A percentile compares a stretch with the other conserved stretches of the same genome.
phyloP scores from a whole-genome alignment of 148 eudicot species.

The Cornus suecica region DNA sequence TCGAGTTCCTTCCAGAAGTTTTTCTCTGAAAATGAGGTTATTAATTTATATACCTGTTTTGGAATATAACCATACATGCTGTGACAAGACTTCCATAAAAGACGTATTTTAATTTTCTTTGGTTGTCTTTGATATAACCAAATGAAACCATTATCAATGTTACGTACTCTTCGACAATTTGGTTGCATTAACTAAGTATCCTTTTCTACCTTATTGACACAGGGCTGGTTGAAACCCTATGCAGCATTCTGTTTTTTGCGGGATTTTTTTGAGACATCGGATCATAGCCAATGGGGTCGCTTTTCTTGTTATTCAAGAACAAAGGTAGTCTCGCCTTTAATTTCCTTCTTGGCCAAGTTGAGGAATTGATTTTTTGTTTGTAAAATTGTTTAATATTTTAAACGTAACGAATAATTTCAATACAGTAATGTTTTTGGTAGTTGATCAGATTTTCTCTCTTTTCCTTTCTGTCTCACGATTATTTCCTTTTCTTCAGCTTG shows the following conservation, averaged over 20 bases:
- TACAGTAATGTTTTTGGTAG: neutral
- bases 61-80: neutral
- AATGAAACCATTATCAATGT: neutral
- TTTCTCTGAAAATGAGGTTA: slow-evolving; percentile 83
- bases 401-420: no score
- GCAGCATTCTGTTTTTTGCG: slow-evolving; percentile 96
- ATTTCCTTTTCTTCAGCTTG: slow-evolving; percentile 56
- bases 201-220: slow-evolving; percentile 19
- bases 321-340: slow-evolving; percentile 45
- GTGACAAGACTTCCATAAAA: neutral
- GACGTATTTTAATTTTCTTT: neutral
- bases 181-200: neutral
- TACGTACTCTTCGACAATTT: neutral
- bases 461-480: neutral
- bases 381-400: neutral
- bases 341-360: neutral
- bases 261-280: slow-evolving; percentile 92
- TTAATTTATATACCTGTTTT: slow-evolving; percentile 3
- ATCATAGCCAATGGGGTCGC: slow-evolving; percentile 97
- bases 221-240: slow-evolving; percentile 97
- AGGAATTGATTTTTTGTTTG: neutral
- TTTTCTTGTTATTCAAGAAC: slow-evolving; percentile 65
- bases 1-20: slow-evolving; percentile 67
- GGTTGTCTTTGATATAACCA: neutral
- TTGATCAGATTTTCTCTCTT: neutral